Evolutionary conservation across 257 asterid genomes (phyloP), one percentile per base, ranked within the genome.

Genomic region (Nicotiana knightiana): DNA sequence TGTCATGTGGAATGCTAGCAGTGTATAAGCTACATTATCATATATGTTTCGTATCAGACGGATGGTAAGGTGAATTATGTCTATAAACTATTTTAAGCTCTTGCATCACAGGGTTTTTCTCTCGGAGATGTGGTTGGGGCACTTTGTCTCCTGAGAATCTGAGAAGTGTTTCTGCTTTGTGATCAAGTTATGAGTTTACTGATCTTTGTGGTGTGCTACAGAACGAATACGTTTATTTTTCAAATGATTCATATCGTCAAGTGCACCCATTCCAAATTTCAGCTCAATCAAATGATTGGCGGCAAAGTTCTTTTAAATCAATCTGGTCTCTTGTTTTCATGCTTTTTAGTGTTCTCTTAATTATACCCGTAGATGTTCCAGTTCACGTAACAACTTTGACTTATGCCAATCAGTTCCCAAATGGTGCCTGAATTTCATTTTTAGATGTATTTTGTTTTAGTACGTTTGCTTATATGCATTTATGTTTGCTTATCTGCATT

Each of bases 101-200:
- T 46, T 46, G 13, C 58, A 46, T 71, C 59, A 24, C 61, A 24
- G 21, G 77, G 58, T 11, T 70, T 9, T 68, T 68, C 77, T 70
- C 77, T 11, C 3, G 58, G 57, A 32, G 33, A 70, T 70, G 58
- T 39, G 39, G n/a, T 70, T 39, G 57, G 77, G 59, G 79, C 79
- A 46, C 51, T 68, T 73, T 51, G 63, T 73, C 43, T 73, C 79
- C 46, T 26, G 63, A 26, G 43, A 73, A 48, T 15, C 13, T 48
- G 63, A 7, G 24, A 73, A 51, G 62, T 21, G 24, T 15, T 73
- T 46, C 39, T 51, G 13, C 9, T 15, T 51, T 37, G 53, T 73
- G 62, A 13, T 73, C 79, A 26, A 73, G 62, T 73, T 73, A 48
- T 73, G 79, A 48, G 46, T 51, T 73, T 48, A 73, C 16, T 73